phyloP scores from a whole-genome alignment of 192 early-diverging fungal genomes.

The Funneliformis geosporum region DNA sequence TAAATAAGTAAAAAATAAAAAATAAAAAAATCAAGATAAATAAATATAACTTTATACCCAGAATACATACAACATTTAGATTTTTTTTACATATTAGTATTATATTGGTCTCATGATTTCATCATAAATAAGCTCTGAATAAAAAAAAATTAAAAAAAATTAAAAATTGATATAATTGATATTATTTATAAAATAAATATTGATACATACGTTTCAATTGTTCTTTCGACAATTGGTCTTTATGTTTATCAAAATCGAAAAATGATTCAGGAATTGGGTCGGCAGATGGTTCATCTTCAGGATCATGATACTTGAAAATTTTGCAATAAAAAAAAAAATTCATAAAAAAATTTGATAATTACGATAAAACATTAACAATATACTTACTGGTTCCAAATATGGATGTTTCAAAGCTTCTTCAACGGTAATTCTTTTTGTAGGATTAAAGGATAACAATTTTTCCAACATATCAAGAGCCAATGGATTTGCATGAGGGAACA shows the following conservation, averaged over 20 bases:
- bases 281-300: conserved; percentile 76
- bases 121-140: conserved; percentile 27
- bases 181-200: not conserved
- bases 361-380: not conserved
- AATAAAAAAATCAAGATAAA: not conserved
- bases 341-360: not conserved
- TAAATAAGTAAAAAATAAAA: not conserved
- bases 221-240: conserved; percentile 78
- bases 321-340: not conserved
- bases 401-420: conserved; percentile 89
- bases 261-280: conserved; percentile 74
- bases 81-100: not conserved
- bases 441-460: conserved; percentile 84
- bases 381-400: conserved; percentile 64
- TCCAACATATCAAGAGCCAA: conserved; percentile 88
- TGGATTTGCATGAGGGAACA: conserved; percentile 89
- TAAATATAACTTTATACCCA: not conserved
- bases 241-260: conserved; percentile 87
- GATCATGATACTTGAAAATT: conserved; percentile 60
- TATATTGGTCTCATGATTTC: conserved; percentile 33
- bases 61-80: not conserved
- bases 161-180: not conserved
- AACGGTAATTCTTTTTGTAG: conserved; percentile 84
- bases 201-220: conserved; percentile 66
- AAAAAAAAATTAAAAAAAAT: not conserved